phyloP scores from a whole-genome alignment of 805 yeast species.

The Suhomyces sp. region DNA sequence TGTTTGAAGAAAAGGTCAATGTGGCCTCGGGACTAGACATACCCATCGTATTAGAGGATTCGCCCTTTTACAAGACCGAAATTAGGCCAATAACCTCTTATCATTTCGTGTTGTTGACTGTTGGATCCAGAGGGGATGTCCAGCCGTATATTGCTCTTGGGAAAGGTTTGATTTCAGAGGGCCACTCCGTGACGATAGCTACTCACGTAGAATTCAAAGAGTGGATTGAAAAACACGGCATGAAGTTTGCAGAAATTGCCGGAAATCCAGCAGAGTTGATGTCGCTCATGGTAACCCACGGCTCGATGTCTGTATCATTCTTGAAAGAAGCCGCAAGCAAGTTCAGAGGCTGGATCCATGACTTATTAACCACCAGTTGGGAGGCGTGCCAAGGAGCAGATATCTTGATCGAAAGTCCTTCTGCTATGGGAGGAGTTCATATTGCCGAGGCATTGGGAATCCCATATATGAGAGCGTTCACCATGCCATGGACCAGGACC shows the following conservation, averaged over 20 bases:
- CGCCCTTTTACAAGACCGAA: constrained; percentile 51
- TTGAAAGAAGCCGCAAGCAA: constrained; percentile 77
- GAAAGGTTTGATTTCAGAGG: constrained; percentile 71
- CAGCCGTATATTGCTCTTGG: constrained; percentile 95
- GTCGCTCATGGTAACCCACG: constrained; percentile 90
- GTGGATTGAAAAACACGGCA: constrained; percentile 68
- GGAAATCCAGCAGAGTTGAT: constrained; percentile 92
- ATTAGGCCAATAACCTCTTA: constrained; percentile 53
- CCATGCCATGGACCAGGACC: constrained; percentile 98
- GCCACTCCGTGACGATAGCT: constrained; percentile 80
- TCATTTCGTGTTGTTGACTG: constrained; percentile 71
- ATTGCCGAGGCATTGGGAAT: constrained; percentile 89
- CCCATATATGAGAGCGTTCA: constrained; percentile 91
- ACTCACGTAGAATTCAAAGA: constrained; percentile 79
- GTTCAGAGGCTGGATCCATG: constrained; percentile 81
- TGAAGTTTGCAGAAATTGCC: constrained; percentile 72
- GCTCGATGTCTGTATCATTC: constrained; percentile 78
- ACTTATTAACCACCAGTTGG: constrained; percentile 74
- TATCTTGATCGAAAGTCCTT: constrained; percentile 89
- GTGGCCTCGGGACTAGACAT: constrained; percentile 60
- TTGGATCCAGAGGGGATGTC: constrained; percentile 95
- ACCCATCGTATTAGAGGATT: constrained; percentile 67
- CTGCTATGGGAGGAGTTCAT: constrained; percentile 93
- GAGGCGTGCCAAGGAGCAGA: constrained; percentile 81
- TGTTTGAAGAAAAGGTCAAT: constrained; percentile 65